Conservation (phyloP, 2,329 filamentous ascomycete genomes). For the Lachnellula arida region DNA sequence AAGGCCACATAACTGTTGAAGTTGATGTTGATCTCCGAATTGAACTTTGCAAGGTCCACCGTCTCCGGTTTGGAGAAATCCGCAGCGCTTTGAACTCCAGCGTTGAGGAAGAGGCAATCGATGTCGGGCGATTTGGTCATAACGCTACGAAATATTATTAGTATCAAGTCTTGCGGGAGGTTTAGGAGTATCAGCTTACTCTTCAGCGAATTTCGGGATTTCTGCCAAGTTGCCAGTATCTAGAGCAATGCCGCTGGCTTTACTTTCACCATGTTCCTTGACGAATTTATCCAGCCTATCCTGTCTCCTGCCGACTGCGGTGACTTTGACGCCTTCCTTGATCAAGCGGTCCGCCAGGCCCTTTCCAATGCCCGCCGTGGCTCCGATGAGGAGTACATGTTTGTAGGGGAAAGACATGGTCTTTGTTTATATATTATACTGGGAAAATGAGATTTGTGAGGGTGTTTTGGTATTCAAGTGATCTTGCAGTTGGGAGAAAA, state of each 20-base stretch:
- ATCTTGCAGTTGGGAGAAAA: not conserved
- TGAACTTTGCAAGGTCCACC: conserved; percentile 36
- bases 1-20: conserved; percentile 39
- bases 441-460: not conserved
- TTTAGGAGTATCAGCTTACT: conserved; percentile 5
- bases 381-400: conserved; percentile 50
- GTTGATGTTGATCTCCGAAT: conserved; percentile 38
- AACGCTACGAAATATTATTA: conserved; percentile 17
- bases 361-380: conserved; percentile 49
- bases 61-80: conserved; percentile 43
- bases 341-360: conserved; percentile 42
- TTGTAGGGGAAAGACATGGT: conserved; percentile 51
- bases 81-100: conserved; percentile 47
- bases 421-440: not conserved
- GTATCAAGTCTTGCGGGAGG: not conserved
- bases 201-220: conserved; percentile 38
- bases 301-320: conserved; percentile 50
- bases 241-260: conserved; percentile 38
- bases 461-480: not conserved
- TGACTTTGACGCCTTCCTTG: conserved; percentile 43
- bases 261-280: conserved; percentile 38
- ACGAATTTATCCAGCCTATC: conserved; percentile 47
- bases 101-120: conserved; percentile 54
- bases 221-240: conserved; percentile 43
- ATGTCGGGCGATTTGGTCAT: conserved; percentile 42